phyloP scores from a whole-genome alignment of 1,284 basidiomycete genomes.

The Takashimella tepidaria region DNA sequence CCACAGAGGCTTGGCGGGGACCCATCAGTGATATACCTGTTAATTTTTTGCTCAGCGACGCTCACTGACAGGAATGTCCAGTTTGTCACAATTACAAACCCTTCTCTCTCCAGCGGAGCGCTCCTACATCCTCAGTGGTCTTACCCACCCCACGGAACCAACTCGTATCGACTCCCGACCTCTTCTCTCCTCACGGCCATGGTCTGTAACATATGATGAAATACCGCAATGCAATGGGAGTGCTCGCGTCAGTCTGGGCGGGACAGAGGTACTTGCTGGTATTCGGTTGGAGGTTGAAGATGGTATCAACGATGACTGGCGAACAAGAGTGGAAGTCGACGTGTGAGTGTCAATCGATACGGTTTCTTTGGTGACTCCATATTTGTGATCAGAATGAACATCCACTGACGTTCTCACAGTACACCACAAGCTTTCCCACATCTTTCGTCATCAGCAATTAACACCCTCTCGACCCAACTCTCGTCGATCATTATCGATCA shows the following conservation, averaged over 20 bases:
- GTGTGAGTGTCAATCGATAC: slow-evolving; percentile 38
- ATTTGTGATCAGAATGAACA: neutral
- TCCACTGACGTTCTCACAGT: slow-evolving; percentile 15
- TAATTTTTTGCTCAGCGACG: too few relatives aligned
- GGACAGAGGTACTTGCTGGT: slow-evolving; percentile 45
- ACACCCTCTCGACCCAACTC: slow-evolving; percentile 31
- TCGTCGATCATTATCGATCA: slow-evolving; percentile 37
- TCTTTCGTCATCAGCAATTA: slow-evolving; percentile 19
- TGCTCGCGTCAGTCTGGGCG: slow-evolving; percentile 34
- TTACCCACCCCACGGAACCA: slow-evolving; percentile 31
- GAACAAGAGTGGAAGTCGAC: slow-evolving; percentile 43
- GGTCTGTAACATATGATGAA: slow-evolving; percentile 39
- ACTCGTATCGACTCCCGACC: slow-evolving; percentile 39
- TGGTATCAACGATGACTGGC: slow-evolving; percentile 23
- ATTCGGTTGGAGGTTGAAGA: slow-evolving; percentile 44
- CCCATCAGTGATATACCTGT: too few relatives aligned
- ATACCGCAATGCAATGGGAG: slow-evolving; percentile 45
- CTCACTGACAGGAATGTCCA: too few relatives aligned
- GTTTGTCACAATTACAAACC: slow-evolving; percentile 11
- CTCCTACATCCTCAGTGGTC: slow-evolving; percentile 43
- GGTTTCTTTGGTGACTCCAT: too few relatives aligned
- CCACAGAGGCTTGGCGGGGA: too few relatives aligned
- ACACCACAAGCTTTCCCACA: slow-evolving; percentile 45
- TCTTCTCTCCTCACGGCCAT: slow-evolving; percentile 30
- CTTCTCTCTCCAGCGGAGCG: slow-evolving; percentile 39